Evolutionary conservation across 768 basidiomycete genomes (phyloP).

Genomic region (Phylloporus rhodoxanthus): DNA sequence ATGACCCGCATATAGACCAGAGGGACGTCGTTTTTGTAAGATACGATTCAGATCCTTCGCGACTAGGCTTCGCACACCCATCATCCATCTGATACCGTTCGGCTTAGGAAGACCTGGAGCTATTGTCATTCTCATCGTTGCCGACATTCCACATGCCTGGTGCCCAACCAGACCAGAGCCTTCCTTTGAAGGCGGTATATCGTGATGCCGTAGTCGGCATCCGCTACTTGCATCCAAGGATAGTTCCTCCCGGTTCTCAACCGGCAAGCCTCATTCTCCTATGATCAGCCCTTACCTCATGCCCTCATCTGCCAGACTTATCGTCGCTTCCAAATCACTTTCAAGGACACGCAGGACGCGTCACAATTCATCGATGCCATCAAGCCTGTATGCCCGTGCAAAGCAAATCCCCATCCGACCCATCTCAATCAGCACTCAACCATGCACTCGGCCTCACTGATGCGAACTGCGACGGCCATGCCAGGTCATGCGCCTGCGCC

Average conservation of each 20-base stretch:
- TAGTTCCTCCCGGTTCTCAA: conserved; percentile 20
- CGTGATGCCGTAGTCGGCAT: conserved; percentile 69
- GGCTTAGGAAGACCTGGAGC: conserved; percentile 69
- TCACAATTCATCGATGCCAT: conserved; percentile 57
- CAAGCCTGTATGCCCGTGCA: conserved; percentile 69
- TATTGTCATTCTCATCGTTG: conserved; percentile 59
- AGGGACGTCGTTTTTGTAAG: conserved; percentile 65
- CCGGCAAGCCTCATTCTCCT: conserved; percentile 24
- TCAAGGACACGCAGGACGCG: conserved; percentile 44
- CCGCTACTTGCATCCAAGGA: conserved; percentile 58
- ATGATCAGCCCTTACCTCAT: conserved; percentile 4
- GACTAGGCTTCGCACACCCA: not conserved
- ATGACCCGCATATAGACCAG: conserved; percentile 37
- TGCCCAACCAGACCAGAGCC: conserved; percentile 41
- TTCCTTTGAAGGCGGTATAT: conserved; percentile 78
- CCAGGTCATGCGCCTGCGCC: not conserved
- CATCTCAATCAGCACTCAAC: conserved; percentile 16
- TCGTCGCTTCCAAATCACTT: conserved; percentile 73
- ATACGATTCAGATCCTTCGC: not conserved
- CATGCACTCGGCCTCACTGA: conserved; percentile 11
- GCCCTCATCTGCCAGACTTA: conserved; percentile 42
- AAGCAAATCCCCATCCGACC: conserved; percentile 41
- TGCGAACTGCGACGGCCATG: conserved; percentile 13
- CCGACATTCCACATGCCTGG: conserved; percentile 24
- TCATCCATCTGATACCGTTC: conserved; percentile 1